Conservation (phyloP, 2,329 filamentous ascomycete species). For the Talaromyces verruculosus region DNA sequence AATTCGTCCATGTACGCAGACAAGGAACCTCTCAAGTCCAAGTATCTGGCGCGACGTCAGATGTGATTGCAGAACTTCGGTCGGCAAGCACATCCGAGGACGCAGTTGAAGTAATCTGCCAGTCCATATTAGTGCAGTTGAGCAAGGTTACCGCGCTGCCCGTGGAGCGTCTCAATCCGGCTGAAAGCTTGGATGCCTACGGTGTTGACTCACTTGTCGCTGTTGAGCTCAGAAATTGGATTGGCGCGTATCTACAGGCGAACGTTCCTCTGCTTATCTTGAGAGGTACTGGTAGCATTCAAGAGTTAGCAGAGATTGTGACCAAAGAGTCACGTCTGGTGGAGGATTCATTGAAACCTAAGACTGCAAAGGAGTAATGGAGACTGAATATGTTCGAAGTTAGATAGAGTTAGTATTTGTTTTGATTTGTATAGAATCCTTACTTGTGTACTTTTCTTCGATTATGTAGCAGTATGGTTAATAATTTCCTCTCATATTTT, state of each 20-base stretch:
- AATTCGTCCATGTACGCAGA: constrained; percentile 21
- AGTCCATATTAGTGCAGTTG: background rate
- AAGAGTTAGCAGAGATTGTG: background rate
- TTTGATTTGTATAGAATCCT: background rate
- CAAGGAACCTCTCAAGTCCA: background rate
- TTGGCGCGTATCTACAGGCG: constrained; percentile 13
- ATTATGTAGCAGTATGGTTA: background rate
- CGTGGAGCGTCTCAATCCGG: background rate
- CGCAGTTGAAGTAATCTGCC: background rate
- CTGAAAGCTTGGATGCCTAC: constrained; percentile 18
- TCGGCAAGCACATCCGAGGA: background rate
- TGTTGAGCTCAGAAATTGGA: constrained; percentile 34
- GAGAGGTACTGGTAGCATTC: constrained; percentile 5
- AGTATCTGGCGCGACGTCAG: background rate
- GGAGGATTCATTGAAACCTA: background rate
- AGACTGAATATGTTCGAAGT: background rate
- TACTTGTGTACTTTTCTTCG: background rate
- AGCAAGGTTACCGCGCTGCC: background rate
- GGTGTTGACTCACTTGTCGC: constrained; percentile 33
- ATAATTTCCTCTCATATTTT: background rate
- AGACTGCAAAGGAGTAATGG: background rate
- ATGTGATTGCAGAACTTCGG: background rate
- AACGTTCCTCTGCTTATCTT: background rate
- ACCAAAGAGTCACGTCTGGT: background rate
- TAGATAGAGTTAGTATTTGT: background rate